A percentile compares a stretch with the other conserved stretches of the same genome.
Evolutionary conservation across 345 rosid genomes (phyloP).

Genomic region (Sisymbrium altissimum): DNA sequence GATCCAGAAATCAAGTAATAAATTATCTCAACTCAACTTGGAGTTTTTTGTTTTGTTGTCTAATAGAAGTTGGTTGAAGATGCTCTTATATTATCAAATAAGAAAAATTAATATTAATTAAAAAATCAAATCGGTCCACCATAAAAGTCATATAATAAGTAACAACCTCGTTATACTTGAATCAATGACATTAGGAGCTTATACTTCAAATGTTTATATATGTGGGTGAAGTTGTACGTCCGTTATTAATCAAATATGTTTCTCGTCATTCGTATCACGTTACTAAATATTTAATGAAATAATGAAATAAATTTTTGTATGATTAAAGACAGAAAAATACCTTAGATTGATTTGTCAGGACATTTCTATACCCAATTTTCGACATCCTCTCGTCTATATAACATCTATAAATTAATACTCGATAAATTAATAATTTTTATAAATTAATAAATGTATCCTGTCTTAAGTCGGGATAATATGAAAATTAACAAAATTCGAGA

Average conservation of each 20-base stretch:
- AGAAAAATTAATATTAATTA: background rate
- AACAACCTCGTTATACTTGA: slow-evolving; percentile 12
- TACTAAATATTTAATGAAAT: background rate
- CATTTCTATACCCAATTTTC: background rate
- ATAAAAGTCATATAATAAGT: slow-evolving; percentile 12
- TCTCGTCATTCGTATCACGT: background rate
- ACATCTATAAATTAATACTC: too few species aligned
- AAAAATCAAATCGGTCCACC: background rate
- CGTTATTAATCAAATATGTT: background rate
- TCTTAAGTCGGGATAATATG: too few species aligned
- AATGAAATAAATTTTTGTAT: background rate
- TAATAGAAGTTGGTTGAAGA: too few species aligned
- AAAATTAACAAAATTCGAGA: too few species aligned
- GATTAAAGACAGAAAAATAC: too few species aligned
- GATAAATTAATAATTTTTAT: too few species aligned
- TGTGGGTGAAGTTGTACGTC: background rate
- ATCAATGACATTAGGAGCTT: slow-evolving; percentile 2
- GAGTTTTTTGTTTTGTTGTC: background rate
- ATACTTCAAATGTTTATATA: background rate
- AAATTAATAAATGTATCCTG: too few species aligned
- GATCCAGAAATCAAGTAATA: background rate
- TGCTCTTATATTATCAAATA: background rate
- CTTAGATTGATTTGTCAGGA: background rate
- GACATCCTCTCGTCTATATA: background rate
- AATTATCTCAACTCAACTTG: background rate